A percentile compares a stretch with the other conserved stretches of the same genome.
These are phyloP conservation scores for Hemileia vastatrix DNA, from an alignment of 1,284 basidiomycete species.

Conservation along the genomic window DNA sequence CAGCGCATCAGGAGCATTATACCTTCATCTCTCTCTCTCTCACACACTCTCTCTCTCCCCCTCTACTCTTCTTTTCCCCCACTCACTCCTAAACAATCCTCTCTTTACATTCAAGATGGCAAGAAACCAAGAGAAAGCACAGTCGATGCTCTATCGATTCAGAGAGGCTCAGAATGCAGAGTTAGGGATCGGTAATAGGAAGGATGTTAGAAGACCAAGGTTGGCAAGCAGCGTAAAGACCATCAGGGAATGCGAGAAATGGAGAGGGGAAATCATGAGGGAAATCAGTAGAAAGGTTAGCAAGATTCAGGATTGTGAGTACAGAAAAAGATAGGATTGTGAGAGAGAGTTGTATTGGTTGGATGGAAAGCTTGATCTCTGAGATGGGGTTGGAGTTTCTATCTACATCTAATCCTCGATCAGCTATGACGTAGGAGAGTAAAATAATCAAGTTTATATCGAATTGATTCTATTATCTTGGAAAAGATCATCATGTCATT, in stretches of 20 bases:
- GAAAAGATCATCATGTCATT: neutral
- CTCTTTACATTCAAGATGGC: too few relatives aligned
- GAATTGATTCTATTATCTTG: slow-evolving; percentile 12
- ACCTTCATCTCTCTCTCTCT: too few relatives aligned
- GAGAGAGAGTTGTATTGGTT: slow-evolving; percentile 47
- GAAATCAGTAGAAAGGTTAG: slow-evolving; percentile 93
- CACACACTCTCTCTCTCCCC: too few relatives aligned
- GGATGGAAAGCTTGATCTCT: neutral
- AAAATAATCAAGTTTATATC: slow-evolving; percentile 6
- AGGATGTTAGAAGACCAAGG: slow-evolving; percentile 67
- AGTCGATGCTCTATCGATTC: slow-evolving; percentile 97
- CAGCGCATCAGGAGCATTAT: too few relatives aligned
- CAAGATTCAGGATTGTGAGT: slow-evolving; percentile 93
- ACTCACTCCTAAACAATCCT: too few relatives aligned
- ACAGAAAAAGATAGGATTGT: too few relatives aligned
- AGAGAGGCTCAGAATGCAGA: slow-evolving; percentile 91
- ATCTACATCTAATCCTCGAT: neutral
- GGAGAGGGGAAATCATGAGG: slow-evolving; percentile 85
- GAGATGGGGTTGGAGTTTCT: neutral
- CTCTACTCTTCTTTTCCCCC: too few relatives aligned
- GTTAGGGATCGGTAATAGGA: slow-evolving; percentile 67
- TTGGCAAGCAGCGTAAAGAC: slow-evolving; percentile 85
- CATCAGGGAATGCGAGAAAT: slow-evolving; percentile 82
- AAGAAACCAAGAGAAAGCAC: slow-evolving; percentile 91
- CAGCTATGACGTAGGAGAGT: slow-evolving; percentile 6